Evolutionary conservation across 2,329 filamentous ascomycete species (phyloP).

Genomic region (Epichloe amarillans): DNA sequence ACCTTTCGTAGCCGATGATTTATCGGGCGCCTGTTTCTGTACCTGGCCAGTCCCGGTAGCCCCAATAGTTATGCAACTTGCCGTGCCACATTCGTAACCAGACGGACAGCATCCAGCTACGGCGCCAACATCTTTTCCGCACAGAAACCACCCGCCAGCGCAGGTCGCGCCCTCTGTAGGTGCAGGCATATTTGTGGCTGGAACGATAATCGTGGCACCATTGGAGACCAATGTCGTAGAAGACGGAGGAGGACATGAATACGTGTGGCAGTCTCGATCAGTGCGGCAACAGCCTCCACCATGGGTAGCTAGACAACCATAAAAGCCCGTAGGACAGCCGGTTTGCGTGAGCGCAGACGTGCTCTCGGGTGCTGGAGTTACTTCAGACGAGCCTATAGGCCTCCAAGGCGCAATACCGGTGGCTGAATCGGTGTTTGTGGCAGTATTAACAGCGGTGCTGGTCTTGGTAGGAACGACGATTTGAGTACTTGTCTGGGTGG

Average conservation of each 20-base stretch:
- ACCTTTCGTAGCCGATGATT: slow-evolving; percentile 4
- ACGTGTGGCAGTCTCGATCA: slow-evolving; percentile 70
- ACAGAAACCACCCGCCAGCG: slow-evolving; percentile 69
- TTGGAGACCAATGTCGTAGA: slow-evolving; percentile 52
- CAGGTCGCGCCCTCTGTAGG: slow-evolving; percentile 39
- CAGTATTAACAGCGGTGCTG: slow-evolving; percentile 20
- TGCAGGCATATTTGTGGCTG: slow-evolving; percentile 33
- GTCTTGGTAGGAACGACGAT: slow-evolving; percentile 12
- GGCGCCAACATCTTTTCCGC: slow-evolving; percentile 38
- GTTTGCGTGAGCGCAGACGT: slow-evolving; percentile 23
- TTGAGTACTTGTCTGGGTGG: slow-evolving; percentile 18
- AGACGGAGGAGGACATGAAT: slow-evolving; percentile 54
- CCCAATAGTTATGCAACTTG: slow-evolving; percentile 51
- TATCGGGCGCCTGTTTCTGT: slow-evolving; percentile 35
- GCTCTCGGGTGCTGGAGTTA: slow-evolving; percentile 22
- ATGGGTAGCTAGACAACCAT: slow-evolving; percentile 74
- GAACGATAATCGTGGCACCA: slow-evolving; percentile 59
- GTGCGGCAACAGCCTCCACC: slow-evolving; percentile 80
- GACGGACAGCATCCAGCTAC: slow-evolving; percentile 74
- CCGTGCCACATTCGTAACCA: slow-evolving; percentile 59
- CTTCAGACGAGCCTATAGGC: slow-evolving; percentile 19
- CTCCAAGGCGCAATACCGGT: slow-evolving; percentile 33
- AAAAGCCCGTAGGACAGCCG: slow-evolving; percentile 77
- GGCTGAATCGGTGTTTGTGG: slow-evolving; percentile 20
- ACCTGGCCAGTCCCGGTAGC: slow-evolving; percentile 42